Conservation (phyloP, 164 flowering plant species). For the Magnolia kwangsiensis region DNA sequence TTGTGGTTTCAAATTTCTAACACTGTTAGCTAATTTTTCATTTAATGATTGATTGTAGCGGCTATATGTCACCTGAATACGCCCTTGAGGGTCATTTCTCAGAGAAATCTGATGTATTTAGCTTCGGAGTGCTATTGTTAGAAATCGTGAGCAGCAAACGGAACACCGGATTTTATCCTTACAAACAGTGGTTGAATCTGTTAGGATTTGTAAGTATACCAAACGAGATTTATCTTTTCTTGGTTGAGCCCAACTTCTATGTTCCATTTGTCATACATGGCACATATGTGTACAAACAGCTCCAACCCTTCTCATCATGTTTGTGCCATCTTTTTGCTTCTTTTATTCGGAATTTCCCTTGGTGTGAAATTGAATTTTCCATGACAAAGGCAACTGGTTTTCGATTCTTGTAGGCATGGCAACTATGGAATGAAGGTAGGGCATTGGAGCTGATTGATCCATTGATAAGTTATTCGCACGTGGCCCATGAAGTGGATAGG, state of each 20-base stretch:
- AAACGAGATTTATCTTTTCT: neutral
- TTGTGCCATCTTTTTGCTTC: neutral
- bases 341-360: too few species aligned
- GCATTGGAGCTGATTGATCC: conserved; percentile 10
- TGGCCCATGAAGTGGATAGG: conserved; percentile 1
- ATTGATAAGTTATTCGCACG: neutral
- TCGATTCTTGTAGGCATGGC: conserved; percentile 11
- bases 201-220: conserved; percentile 3
- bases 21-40: neutral
- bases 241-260: too few species aligned
- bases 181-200: conserved; percentile 7
- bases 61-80: conserved; percentile 16
- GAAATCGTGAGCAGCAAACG: conserved; percentile 14
- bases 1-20: neutral
- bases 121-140: conserved; percentile 11
- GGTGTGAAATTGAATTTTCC: too few species aligned
- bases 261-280: neutral
- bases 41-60: conserved; percentile 4
- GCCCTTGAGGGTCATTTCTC: conserved; percentile 13
- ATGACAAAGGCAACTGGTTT: too few species aligned
- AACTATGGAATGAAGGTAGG: conserved; percentile 11
- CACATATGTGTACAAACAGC: neutral
- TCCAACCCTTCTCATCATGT: neutral
- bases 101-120: conserved; percentile 12
- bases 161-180: conserved; percentile 14